phyloP scores from a whole-genome alignment of 148 eudicot species.

The Amaranthus cruentus region DNA sequence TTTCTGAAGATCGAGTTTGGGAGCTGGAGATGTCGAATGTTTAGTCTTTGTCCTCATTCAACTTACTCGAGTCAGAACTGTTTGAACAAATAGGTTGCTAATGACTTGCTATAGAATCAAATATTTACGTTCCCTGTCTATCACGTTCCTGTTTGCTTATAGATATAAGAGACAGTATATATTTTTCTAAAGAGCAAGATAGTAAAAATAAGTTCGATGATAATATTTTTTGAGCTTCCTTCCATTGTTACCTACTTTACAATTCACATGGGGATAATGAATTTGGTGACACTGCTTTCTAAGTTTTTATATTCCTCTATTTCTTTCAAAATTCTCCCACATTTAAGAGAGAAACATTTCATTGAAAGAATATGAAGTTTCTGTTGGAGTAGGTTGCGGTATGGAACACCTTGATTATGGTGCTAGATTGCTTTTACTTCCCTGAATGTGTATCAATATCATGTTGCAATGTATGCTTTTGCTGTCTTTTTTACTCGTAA shows the following conservation, averaged over 20 bases:
- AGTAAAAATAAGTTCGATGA: background rate
- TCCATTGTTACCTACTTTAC: background rate
- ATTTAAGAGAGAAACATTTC: no score
- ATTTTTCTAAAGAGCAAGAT: background rate
- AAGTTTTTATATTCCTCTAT: no score
- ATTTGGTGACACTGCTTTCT: no score
- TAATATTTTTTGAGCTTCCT: background rate
- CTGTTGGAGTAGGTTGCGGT: background rate
- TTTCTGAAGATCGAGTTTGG: background rate
- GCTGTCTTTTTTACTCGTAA: background rate
- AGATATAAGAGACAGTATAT: background rate
- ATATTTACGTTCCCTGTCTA: no score
- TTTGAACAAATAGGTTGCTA: background rate
- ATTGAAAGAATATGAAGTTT: background rate
- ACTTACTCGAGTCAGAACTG: background rate
- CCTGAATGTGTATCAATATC: background rate
- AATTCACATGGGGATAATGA: no score
- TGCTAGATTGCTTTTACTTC: background rate
- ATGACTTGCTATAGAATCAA: no score
- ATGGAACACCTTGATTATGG: background rate
- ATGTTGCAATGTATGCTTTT: background rate
- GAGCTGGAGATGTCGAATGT: background rate
- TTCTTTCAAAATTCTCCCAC: no score
- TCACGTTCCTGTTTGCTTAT: background rate
- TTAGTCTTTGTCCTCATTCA: background rate